Base-by-base conservation (phyloP, 352 stramenopile species). In the Pythium guiyangense region DNA sequence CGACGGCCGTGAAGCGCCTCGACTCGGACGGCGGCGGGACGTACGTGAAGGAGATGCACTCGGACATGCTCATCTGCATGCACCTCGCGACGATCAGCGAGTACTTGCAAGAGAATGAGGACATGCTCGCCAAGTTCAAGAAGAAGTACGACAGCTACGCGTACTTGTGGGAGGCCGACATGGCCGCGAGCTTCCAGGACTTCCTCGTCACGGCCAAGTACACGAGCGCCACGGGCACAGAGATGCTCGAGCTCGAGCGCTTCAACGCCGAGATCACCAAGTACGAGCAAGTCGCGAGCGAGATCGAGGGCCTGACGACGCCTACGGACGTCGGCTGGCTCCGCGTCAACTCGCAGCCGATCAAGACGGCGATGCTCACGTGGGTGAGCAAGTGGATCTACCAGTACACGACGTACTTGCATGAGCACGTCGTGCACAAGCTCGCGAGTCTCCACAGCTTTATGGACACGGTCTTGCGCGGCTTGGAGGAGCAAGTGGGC, bases 311-410 rank as follows among this genome's bases (percentile, higher is more conserved):
- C 44, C 70, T 93, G 29, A 88, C 90, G 25, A 97, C 88, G 1
- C 86, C 91, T 0, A 88, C 80, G 6, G 96, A 99, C 66, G 90
- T 99, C 59, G 97, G 96, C 6, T 99, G 96, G 96, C 68, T 99
- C n/a, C 89, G 96, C 44, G 88, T 99, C 5, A 98, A 99, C 63
- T 97, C 96, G 3, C 94, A 96, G 54, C 96, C 96, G 1, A 98
- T 98, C 63, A 99, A 99, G 66, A 92, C 96, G 20, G 90, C 96
- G 35, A 95, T 99, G 73, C 82, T 97, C 34, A 94, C 89, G 22
- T 98, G 93, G 93, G 93, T 96, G 2, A 95, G 88, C 59, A 98
- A 98, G 68, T 99, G 96, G 96, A 90, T 97, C 47, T 96, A 97
- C 52, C 79, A 97, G 50, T 98, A 98, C 71, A 98, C 93, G 31